phyloP scores from a whole-genome alignment of 73 alveolate species.

The Tetrahymena borealis region DNA sequence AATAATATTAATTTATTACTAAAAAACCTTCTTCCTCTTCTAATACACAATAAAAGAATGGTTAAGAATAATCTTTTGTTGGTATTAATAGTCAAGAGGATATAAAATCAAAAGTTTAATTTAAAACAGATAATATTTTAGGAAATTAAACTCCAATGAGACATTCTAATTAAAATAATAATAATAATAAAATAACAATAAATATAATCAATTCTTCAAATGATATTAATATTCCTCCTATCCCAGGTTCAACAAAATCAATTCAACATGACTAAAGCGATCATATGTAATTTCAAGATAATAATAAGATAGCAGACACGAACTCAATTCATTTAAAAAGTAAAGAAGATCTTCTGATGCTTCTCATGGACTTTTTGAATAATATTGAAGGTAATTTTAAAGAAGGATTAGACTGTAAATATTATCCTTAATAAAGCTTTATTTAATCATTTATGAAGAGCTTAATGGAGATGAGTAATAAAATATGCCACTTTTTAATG shows the following conservation, averaged over 20 bases:
- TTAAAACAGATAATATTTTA: neutral
- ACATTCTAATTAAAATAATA: neutral
- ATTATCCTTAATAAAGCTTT: neutral
- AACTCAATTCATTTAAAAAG: neutral
- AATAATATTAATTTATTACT: too few relatives aligned
- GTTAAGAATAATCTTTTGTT: neutral
- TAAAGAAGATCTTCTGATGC: neutral
- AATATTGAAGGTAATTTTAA: neutral
- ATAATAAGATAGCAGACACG: neutral
- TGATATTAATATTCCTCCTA: neutral
- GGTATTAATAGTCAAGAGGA: neutral
- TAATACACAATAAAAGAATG: neutral
- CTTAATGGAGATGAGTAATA: neutral
- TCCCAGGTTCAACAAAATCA: neutral
- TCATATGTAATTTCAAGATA: neutral
- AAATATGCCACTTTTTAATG: neutral
- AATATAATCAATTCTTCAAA: neutral
- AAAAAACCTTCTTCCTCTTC: too few relatives aligned
- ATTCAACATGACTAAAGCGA: neutral
- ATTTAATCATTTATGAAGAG: neutral
- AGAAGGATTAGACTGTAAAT: neutral
- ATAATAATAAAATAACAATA: neutral
- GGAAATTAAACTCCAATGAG: neutral
- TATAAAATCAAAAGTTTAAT: neutral
- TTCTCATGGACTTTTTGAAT: neutral